Evolutionary conservation across 108 stramenopile species (phyloP).

Genomic region (Aurantiochytrium sp.): DNA sequence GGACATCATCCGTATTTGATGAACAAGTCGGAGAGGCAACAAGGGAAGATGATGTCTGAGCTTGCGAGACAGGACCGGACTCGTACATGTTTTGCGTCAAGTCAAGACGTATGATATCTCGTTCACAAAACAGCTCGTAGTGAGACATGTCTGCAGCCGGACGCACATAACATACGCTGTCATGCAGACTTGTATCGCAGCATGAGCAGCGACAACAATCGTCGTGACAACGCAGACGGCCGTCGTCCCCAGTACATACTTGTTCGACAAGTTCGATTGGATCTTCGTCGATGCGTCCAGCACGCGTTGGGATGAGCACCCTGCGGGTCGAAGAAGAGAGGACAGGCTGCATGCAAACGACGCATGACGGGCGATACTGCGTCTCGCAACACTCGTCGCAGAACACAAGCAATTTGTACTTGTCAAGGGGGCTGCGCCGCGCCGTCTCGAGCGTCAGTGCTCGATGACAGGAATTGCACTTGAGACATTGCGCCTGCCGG

Average conservation of each 20-base stretch:
- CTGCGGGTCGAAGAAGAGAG: neutral
- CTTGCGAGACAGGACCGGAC: too few relatives aligned
- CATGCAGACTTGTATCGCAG: neutral
- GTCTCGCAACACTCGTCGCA: neutral
- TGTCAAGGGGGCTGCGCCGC: neutral
- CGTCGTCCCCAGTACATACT: neutral
- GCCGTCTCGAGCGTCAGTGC: neutral
- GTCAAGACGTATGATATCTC: neutral
- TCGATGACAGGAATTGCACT: neutral
- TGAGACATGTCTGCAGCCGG: neutral
- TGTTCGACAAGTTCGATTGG: neutral
- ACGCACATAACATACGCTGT: neutral
- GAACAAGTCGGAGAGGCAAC: too few relatives aligned
- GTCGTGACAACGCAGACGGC: neutral
- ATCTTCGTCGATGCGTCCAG: neutral
- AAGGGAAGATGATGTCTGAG: too few relatives aligned
- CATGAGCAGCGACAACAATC: neutral
- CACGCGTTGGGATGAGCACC: neutral
- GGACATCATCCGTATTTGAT: too few relatives aligned
- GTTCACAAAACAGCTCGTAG: neutral
- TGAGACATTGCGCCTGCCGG: neutral
- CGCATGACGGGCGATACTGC: neutral
- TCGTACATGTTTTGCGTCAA: too few relatives aligned
- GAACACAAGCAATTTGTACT: neutral
- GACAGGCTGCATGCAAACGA: neutral